Evolutionary conservation across 2,329 filamentous ascomycete genomes (phyloP), one percentile per base, ranked within the genome.

Genomic region (Tolypocladium ophioglossoides): DNA sequence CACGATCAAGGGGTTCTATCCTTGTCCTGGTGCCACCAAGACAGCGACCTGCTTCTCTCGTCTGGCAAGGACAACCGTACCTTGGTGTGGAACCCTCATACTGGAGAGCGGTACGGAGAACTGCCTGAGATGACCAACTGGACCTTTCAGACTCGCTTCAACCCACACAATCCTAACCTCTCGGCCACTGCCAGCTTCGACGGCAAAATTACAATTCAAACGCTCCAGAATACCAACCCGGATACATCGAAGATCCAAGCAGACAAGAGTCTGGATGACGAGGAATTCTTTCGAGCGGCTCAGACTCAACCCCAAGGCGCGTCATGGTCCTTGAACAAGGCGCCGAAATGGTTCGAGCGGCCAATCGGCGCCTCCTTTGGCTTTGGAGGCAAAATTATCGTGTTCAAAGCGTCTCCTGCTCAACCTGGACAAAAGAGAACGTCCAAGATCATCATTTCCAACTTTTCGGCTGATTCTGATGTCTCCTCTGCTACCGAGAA

Each of bases 111-210:
- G 14, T 87, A 91, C 59, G 94, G 95, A 60, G 92, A 97, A 71
- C 92, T 97, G 66, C 91, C 92, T 5, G 90, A 96, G 64, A 91
- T 95, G 53, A 96, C 92, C n/a, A 99, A 97, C 71, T 99, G 94
- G 92, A 96, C 91, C 7, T 99, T 99, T 76, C 85, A 92, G 67
- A 96, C 94, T 6, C 83, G 86, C 58, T 97, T 95, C 80, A 91
- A 96, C 69, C 94, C 94, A 34, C 85, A 89, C 62, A 96, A 99
- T 70, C 92, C 94, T 12, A 89, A 85, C 66, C 78, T 99, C 55
- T 89, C 92, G 51, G 95, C 95, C 20, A 97, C 94, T 20, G 94
- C 95, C 11, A 95, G 92, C 2, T 97, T 97, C 61, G 94, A 99
- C 66, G 94, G 95, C 63, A 96, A 95, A 72, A 96, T 99, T 58